Conservation (phyloP, 1,284 basidiomycete genomes). For the Termitomyces sp. region DNA sequence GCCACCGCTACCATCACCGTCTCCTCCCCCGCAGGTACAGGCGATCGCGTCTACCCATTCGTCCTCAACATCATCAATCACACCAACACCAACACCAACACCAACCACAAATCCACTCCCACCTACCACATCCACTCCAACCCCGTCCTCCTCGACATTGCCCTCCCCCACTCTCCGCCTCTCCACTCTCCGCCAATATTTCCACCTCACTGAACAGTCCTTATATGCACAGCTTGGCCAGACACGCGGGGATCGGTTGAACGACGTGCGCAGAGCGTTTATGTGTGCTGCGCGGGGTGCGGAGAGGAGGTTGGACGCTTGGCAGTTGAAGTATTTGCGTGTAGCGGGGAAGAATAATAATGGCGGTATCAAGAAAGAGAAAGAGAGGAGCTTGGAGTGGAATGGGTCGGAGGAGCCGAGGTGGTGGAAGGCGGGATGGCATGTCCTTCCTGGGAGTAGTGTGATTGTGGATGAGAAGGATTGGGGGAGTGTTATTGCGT, state of each 20-base stretch:
- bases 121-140: too few species aligned
- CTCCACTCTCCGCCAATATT: conserved; percentile 45
- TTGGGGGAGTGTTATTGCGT: conserved; percentile 73
- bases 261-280: conserved; percentile 61
- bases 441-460: conserved; percentile 63
- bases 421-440: conserved; percentile 58
- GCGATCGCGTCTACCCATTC: too few species aligned
- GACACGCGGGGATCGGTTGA: conserved; percentile 43
- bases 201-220: conserved; percentile 53
- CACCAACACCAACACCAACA: conserved; percentile 13
- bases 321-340: conserved; percentile 56
- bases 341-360: not conserved
- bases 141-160: too few species aligned
- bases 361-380: not conserved
- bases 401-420: conserved; percentile 43
- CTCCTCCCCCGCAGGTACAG: too few species aligned
- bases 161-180: conserved; percentile 22
- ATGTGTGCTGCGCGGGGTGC: conserved; percentile 43
- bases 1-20: too few species aligned
- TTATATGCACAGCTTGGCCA: conserved; percentile 49
- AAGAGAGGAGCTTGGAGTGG: conserved; percentile 23
- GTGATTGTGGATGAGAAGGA: conserved; percentile 66
- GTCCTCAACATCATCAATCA: not conserved
- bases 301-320: conserved; percentile 47
- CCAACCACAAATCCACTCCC: conserved; percentile 9